These are phyloP conservation scores for Mucuna pruriens DNA, from an alignment of 306 rosid genomes.

Conservation along the genomic window DNA sequence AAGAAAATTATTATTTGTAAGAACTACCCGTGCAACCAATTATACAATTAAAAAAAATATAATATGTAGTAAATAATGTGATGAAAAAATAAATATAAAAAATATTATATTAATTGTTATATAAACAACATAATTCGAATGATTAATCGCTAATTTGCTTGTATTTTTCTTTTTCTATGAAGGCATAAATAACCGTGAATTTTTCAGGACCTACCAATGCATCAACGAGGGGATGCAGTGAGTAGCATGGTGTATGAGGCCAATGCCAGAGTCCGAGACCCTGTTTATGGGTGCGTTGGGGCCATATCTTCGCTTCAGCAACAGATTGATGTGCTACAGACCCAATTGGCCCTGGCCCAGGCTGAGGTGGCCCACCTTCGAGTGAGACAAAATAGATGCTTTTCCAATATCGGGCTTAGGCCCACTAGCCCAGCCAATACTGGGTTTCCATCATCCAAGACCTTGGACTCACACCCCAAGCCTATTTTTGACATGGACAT, in stretches of 20 bases:
- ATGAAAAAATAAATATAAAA: no score
- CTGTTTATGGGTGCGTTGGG: conserved; percentile 89
- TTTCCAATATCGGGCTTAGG: conserved; percentile 54
- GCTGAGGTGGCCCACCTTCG: conserved; percentile 88
- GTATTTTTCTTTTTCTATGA: background rate
- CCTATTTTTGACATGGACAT: conserved; percentile 67
- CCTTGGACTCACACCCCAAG: conserved; percentile 52
- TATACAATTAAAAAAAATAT: no score
- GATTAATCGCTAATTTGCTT: no score
- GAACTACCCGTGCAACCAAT: no score
- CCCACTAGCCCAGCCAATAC: conserved; percentile 68
- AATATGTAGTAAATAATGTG: no score
- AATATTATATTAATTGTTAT: no score
- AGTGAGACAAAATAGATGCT: conserved; percentile 52
- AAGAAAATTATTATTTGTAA: no score
- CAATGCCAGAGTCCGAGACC: conserved; percentile 84
- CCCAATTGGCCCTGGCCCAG: conserved; percentile 85
- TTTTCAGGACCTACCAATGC: conserved; percentile 68
- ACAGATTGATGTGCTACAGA: conserved; percentile 71
- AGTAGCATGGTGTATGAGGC: conserved; percentile 94
- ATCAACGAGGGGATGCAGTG: conserved; percentile 88
- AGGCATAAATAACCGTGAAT: background rate
- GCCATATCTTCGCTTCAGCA: conserved; percentile 83
- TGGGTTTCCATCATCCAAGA: conserved; percentile 63
- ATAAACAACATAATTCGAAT: no score